A percentile compares a stretch with the other conserved stretches of the same genome.
These are phyloP conservation scores for Amanita rubescens DNA, from an alignment of 768 basidiomycete species.

Conservation along the genomic window DNA sequence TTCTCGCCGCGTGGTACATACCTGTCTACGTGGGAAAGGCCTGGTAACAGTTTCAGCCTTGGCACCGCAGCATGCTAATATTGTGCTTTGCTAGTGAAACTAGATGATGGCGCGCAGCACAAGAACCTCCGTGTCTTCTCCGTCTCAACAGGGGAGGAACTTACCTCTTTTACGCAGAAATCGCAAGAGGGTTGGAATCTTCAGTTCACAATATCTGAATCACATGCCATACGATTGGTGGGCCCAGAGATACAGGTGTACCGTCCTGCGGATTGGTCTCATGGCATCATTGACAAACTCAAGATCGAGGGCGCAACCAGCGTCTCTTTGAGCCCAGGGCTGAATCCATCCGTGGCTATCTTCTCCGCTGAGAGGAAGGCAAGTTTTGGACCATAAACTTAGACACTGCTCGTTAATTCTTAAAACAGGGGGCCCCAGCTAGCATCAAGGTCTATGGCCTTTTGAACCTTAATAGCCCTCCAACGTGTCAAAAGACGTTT, in stretches of 20 bases:
- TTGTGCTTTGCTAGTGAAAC: constrained; percentile 47
- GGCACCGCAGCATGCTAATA: background rate
- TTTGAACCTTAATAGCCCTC: constrained; percentile 45
- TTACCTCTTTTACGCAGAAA: constrained; percentile 85
- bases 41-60: constrained; percentile 31
- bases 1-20: constrained; percentile 95
- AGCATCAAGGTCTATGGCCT: constrained; percentile 81
- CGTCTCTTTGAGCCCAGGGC: constrained; percentile 72
- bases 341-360: constrained; percentile 84
- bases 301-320: constrained; percentile 77
- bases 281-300: constrained; percentile 75
- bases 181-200: constrained; percentile 86
- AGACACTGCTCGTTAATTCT: background rate
- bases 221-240: constrained; percentile 76
- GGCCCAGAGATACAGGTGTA: constrained; percentile 80
- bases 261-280: constrained; percentile 71
- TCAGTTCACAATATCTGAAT: constrained; percentile 87
- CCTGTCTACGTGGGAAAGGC: constrained; percentile 93
- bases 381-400: constrained; percentile 12
- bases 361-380: constrained; percentile 95
- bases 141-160: constrained; percentile 77
- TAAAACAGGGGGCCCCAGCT: constrained; percentile 72
- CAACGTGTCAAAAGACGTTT: constrained; percentile 86
- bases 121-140: constrained; percentile 93
- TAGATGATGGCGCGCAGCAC: constrained; percentile 86